Base-by-base conservation (phyloP, 2,329 filamentous ascomycete species). In the Monilinia laxa region DNA sequence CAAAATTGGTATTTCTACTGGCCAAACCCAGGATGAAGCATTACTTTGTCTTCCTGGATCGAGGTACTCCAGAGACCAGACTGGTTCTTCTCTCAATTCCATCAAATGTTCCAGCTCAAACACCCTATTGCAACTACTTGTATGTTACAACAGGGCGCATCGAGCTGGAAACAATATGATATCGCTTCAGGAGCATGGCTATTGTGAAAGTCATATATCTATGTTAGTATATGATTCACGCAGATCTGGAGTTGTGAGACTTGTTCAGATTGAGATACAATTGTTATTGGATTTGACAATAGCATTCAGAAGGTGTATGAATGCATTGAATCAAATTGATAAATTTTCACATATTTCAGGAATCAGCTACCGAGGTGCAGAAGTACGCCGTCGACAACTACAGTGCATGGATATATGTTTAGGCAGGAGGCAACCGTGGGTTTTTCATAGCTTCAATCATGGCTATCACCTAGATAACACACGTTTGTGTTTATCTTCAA, bases 401-500 rank as follows among this genome's bases (percentile, higher is more conserved):
- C 52, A 56, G n/a, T 64, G 62, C 23, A 64, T 64, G 62, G 62
- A 64, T 11, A 11, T 12, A 11, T 56, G 56, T 11, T 14, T 64
- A 45, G 42, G 52, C 9, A 45, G 5, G 23, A 55, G 56, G 42
- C 12, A 64, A 25, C 62, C 62, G 23, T 56, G 62, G 40, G 28
- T 25, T 64, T 51, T 64, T 5, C 62, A 64, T 64, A 16, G 9
- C 7, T n/a, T 18, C 12, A 10, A 31, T 1, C 3, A n/a, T 31
- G 38, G 20, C 7, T 45, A 1, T 53, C 1, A 35, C 28, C 28
- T 28, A 28, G 3, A 28, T 2, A 23, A 38, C 0, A 23, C 10
- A 28, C n/a, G 9, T 42, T 38, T 54, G 14, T 68, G 20, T 56
- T 25, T 47, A 28, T 51, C 38, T 52, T 47, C 68, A 12, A 70